Conservation (phyloP, 148 eudicot genomes). For the Rhododendron molle region DNA sequence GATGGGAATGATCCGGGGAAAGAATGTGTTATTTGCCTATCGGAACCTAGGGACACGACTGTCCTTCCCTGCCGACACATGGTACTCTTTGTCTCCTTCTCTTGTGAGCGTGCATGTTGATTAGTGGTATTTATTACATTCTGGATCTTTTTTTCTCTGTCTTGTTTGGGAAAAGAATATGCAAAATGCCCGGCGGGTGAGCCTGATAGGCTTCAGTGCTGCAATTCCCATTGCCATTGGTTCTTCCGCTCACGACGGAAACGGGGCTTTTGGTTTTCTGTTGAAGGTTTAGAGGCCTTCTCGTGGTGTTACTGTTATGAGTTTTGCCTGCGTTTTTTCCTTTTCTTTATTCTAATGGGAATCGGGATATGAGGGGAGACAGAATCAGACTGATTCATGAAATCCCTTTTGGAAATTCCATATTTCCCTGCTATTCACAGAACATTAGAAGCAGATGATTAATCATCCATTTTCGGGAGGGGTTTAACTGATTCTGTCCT, state of each 20-base stretch:
- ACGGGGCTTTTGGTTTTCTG: background rate
- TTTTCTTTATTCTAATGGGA: background rate
- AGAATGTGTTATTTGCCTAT: constrained; percentile 96
- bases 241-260: background rate
- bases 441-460: background rate
- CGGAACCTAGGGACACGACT: constrained; percentile 92
- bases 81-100: constrained; percentile 37
- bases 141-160: background rate
- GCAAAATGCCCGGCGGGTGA: background rate
- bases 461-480: background rate
- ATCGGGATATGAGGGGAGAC: background rate
- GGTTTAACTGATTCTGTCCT: background rate
- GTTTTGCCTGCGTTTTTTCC: background rate
- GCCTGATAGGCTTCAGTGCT: background rate
- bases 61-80: constrained; percentile 98
- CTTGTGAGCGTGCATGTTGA: background rate
- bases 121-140: background rate
- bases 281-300: background rate
- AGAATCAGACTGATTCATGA: background rate
- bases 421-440: background rate
- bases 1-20: constrained; percentile 90
- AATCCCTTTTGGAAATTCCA: constrained; percentile 1
- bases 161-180: background rate
- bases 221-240: background rate
- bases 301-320: background rate